phyloP scores from a whole-genome alignment of 441 rosid species.

The Dalechampia spathulata region DNA sequence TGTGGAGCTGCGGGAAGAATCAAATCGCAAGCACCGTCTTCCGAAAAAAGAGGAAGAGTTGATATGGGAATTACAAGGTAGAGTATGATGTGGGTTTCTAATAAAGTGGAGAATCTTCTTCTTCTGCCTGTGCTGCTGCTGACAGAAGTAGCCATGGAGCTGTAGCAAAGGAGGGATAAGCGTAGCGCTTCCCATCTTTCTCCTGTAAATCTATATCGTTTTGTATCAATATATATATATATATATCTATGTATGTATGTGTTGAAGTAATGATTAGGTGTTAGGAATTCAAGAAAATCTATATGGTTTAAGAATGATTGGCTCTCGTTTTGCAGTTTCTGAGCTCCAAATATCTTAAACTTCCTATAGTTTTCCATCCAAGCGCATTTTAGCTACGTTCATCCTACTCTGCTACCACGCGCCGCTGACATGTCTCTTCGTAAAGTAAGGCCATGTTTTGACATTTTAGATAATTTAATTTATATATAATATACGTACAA shows the following conservation, averaged over 20 bases:
- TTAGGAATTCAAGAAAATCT: background rate
- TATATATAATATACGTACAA: too few species aligned
- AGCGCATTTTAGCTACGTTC: background rate
- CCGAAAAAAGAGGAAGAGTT: background rate
- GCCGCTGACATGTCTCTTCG: too few species aligned
- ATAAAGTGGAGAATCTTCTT: too few species aligned
- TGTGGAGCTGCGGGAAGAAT: slow-evolving; percentile 23
- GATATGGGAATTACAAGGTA: too few species aligned
- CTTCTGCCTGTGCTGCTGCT: slow-evolving; percentile 3
- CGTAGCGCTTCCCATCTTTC: slow-evolving; percentile 60
- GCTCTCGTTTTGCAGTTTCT: slow-evolving; percentile 4
- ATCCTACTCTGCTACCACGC: background rate
- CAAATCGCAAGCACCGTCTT: slow-evolving; percentile 25
- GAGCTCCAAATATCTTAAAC: background rate
- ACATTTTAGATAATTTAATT: too few species aligned
- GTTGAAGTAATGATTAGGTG: too few species aligned
- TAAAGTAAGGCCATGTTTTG: too few species aligned
- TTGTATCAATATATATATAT: too few species aligned
- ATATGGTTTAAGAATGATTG: slow-evolving; percentile 6
- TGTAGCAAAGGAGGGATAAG: slow-evolving; percentile 51
- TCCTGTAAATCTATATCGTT: too few species aligned
- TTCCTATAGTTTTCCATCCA: background rate
- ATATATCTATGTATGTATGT: too few species aligned
- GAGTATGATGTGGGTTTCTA: too few species aligned
- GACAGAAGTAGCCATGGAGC: slow-evolving; percentile 34